A percentile compares a stretch with the other conserved stretches of the same genome.
Conservation (phyloP, 164 flowering plant genomes). For the Aristolochia fimbriata region DNA sequence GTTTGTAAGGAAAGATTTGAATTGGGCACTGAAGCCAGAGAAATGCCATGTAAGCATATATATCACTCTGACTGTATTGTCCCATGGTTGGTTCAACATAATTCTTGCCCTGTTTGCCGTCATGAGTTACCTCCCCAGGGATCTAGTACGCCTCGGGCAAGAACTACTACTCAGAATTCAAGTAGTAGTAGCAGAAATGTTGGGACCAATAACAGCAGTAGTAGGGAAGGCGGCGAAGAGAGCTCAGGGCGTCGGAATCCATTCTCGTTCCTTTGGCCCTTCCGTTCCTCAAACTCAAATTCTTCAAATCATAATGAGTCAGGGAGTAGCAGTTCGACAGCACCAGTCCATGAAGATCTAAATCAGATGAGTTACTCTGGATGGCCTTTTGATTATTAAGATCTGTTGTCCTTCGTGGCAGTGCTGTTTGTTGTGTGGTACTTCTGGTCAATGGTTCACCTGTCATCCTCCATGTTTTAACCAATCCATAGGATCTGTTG, state of each 20-base stretch:
- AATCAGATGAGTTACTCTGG: slow-evolving; percentile 33
- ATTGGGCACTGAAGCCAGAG: slow-evolving; percentile 57
- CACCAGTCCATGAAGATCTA: slow-evolving; percentile 23
- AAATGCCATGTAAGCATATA: slow-evolving; percentile 75
- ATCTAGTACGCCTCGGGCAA: slow-evolving; percentile 15
- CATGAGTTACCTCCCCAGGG: slow-evolving; percentile 44
- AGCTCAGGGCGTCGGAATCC: slow-evolving; percentile 44
- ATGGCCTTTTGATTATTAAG: slow-evolving; percentile 51
- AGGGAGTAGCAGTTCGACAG: slow-evolving; percentile 32
- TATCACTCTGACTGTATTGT: slow-evolving; percentile 78
- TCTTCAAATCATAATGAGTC: slow-evolving; percentile 26
- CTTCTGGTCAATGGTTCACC: neutral
- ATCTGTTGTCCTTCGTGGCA: neutral
- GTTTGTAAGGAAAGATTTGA: slow-evolving; percentile 79
- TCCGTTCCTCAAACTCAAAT: slow-evolving; percentile 45
- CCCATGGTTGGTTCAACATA: slow-evolving; percentile 82
- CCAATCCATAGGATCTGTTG: neutral
- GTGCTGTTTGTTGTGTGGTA: slow-evolving; percentile 4
- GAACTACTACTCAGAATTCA: slow-evolving; percentile 19
- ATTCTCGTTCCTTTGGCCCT: slow-evolving; percentile 71
- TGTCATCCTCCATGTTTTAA: neutral
- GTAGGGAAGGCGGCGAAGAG: slow-evolving; percentile 22
- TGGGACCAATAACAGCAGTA: slow-evolving; percentile 13
- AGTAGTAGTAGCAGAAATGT: slow-evolving; percentile 21
- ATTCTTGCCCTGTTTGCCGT: slow-evolving; percentile 91